These are phyloP conservation scores for Ceratobasidium sp. DNA, from an alignment of 1,284 basidiomycete genomes.

Conservation along the genomic window DNA sequence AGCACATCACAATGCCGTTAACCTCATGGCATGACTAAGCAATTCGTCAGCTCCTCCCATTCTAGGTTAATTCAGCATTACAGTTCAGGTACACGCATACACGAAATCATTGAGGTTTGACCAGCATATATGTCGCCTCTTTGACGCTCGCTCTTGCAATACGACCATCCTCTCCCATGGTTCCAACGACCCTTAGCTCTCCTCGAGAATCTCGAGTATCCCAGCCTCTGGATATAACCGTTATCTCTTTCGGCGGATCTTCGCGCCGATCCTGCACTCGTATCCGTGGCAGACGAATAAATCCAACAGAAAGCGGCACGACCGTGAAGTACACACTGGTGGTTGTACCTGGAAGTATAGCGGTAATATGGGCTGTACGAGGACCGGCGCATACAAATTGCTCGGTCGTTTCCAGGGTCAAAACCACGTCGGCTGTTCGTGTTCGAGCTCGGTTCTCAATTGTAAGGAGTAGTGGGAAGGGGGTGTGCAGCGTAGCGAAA, in stretches of 20 bases:
- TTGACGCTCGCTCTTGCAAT: slow-evolving; percentile 11
- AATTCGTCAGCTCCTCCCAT: not conserved
- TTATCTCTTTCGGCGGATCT: slow-evolving; percentile 11
- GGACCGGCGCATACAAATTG: slow-evolving; percentile 78
- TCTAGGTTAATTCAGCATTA: not conserved
- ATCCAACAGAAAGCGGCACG: slow-evolving; percentile 64
- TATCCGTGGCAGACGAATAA: slow-evolving; percentile 45
- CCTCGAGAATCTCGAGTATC: slow-evolving; percentile 1
- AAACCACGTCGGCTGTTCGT: slow-evolving; percentile 73
- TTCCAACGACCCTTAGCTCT: slow-evolving; percentile 6
- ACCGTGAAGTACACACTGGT: slow-evolving; percentile 73
- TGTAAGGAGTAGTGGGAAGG: slow-evolving; percentile 68
- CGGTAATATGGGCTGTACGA: slow-evolving; percentile 71
- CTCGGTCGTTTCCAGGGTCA: slow-evolving; percentile 75
- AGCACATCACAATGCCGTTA: slow-evolving; percentile 31
- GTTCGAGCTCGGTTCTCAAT: slow-evolving; percentile 74
- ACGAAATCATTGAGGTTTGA: not conserved
- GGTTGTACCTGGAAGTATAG: slow-evolving; percentile 77
- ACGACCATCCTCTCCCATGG: slow-evolving; percentile 3
- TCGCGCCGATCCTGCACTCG: slow-evolving; percentile 31
- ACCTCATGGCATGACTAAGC: not conserved
- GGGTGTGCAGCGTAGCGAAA: slow-evolving; percentile 70
- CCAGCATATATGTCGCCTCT: slow-evolving; percentile 11
- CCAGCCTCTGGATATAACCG: not conserved
- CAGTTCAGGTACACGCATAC: not conserved